Percentiles rank a stretch among this genome's conserved stretches.
These are phyloP conservation scores for Wickerhamomyces sp. DNA, from an alignment of 1,139 yeast species.

Conservation along the genomic window DNA sequence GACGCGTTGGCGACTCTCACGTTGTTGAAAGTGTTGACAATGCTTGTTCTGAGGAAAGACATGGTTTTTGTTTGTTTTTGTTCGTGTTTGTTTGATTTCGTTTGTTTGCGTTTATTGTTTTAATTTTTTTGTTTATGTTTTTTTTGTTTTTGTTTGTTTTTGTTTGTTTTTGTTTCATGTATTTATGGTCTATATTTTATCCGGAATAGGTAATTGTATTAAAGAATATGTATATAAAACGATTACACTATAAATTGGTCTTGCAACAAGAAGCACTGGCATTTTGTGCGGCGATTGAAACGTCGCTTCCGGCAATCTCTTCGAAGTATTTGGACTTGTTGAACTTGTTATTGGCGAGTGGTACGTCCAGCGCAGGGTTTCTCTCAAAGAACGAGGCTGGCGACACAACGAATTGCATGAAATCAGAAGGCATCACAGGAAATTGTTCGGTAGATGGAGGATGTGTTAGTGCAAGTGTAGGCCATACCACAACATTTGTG, in stretches of 20 bases:
- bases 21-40: background rate
- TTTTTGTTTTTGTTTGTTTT: background rate
- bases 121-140: background rate
- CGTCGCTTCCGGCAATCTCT: constrained; percentile 16
- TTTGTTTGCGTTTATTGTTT: background rate
- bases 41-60: background rate
- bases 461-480: constrained; percentile 83
- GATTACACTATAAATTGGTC: constrained; percentile 3
- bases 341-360: constrained; percentile 65
- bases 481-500: constrained; percentile 82
- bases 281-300: constrained; percentile 6
- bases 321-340: constrained; percentile 58
- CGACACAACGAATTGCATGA: constrained; percentile 58
- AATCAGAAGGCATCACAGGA: constrained; percentile 92
- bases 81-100: background rate
- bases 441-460: constrained; percentile 87
- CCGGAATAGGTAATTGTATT: background rate
- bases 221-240: background rate
- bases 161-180: no score
- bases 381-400: constrained; percentile 78
- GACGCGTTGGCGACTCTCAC: background rate
- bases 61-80: background rate
- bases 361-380: constrained; percentile 82
- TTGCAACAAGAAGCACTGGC: constrained; percentile 18
- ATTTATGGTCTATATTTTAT: background rate